These are phyloP conservation scores for Pleoardoris graminearum DNA, from an alignment of 2,329 filamentous ascomycete species.

Conservation along the genomic window DNA sequence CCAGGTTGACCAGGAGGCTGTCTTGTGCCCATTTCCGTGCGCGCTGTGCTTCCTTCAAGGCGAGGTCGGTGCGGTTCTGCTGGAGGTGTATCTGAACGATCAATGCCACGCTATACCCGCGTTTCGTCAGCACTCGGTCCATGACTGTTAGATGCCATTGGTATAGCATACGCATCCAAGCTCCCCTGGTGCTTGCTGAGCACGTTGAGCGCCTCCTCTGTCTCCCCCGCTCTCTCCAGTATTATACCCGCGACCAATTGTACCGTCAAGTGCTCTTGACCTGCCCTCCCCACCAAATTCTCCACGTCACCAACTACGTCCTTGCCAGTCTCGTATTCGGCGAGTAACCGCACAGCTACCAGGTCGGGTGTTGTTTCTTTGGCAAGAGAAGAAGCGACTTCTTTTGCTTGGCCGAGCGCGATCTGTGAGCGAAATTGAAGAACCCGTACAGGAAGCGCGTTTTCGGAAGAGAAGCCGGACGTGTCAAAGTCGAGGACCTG, in stretches of 20 bases:
- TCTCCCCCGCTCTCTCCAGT: constrained; percentile 75
- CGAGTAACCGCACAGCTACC: constrained; percentile 74
- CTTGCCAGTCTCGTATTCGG: constrained; percentile 59
- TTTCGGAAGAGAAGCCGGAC: constrained; percentile 75
- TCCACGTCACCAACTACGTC: constrained; percentile 63
- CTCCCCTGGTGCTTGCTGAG: constrained; percentile 83
- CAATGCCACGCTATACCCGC: constrained; percentile 69
- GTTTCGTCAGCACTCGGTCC: neutral
- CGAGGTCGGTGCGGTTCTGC: constrained; percentile 89
- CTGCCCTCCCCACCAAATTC: constrained; percentile 66
- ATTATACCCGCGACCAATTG: constrained; percentile 83
- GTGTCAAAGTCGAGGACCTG: constrained; percentile 85
- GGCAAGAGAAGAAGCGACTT: constrained; percentile 70
- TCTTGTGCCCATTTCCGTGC: constrained; percentile 96
- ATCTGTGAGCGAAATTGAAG: constrained; percentile 81
- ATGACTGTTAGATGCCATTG: constrained; percentile 7
- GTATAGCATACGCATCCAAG: constrained; percentile 64
- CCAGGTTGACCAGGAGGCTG: constrained; percentile 87
- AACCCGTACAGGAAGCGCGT: constrained; percentile 74
- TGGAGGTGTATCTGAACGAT: constrained; percentile 91
- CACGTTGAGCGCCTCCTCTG: constrained; percentile 81
- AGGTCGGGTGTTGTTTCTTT: constrained; percentile 70
- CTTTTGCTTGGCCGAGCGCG: constrained; percentile 75
- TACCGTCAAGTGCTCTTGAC: constrained; percentile 73
- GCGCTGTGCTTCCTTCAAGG: constrained; percentile 82